These are phyloP conservation scores for Aspergillus cristatus DNA, from an alignment of 495 filamentous ascomycete species.

Conservation along the genomic window DNA sequence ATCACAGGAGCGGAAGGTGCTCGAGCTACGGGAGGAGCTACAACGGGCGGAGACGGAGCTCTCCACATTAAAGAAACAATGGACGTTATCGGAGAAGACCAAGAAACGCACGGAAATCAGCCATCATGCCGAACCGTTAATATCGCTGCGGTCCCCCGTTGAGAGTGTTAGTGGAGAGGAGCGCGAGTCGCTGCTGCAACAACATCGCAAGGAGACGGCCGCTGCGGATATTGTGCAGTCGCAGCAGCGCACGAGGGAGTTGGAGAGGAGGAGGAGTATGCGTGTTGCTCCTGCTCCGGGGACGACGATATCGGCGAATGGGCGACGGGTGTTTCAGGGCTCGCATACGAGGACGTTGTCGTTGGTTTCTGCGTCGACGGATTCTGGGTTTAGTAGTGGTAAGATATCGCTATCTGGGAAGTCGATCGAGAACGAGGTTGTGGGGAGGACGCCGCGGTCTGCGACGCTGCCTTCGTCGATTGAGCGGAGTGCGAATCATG, in stretches of 20 bases:
- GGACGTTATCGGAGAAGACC: slow-evolving; percentile 66
- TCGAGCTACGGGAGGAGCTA: slow-evolving; percentile 87
- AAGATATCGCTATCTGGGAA: slow-evolving; percentile 26
- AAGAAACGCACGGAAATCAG: slow-evolving; percentile 62
- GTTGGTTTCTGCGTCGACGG: slow-evolving; percentile 59
- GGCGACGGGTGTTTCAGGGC: slow-evolving; percentile 56
- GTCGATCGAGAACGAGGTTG: slow-evolving; percentile 19
- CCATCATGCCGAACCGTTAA: slow-evolving; percentile 45
- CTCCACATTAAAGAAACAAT: slow-evolving; percentile 67
- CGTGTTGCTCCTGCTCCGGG: slow-evolving; percentile 23
- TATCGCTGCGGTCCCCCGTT: slow-evolving; percentile 43
- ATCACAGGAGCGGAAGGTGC: slow-evolving; percentile 82
- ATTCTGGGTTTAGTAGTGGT: slow-evolving; percentile 21
- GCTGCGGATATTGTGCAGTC: slow-evolving; percentile 23
- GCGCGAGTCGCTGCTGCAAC: slow-evolving; percentile 16
- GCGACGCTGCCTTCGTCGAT: slow-evolving; percentile 41
- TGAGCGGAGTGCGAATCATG: slow-evolving; percentile 21
- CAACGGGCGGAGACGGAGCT: slow-evolving; percentile 70
- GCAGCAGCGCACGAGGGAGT: slow-evolving; percentile 28
- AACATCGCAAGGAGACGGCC: slow-evolving; percentile 21
- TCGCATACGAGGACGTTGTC: slow-evolving; percentile 78
- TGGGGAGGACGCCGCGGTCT: slow-evolving; percentile 33
- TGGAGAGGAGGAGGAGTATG: slow-evolving; percentile 41
- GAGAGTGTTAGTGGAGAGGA: no score
- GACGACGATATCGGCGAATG: slow-evolving; percentile 33